Percentiles rank a stretch among this genome's conserved stretches.
Conservation (phyloP, 2,329 filamentous ascomycete genomes). For the Clarireedia homoeocarpa region DNA sequence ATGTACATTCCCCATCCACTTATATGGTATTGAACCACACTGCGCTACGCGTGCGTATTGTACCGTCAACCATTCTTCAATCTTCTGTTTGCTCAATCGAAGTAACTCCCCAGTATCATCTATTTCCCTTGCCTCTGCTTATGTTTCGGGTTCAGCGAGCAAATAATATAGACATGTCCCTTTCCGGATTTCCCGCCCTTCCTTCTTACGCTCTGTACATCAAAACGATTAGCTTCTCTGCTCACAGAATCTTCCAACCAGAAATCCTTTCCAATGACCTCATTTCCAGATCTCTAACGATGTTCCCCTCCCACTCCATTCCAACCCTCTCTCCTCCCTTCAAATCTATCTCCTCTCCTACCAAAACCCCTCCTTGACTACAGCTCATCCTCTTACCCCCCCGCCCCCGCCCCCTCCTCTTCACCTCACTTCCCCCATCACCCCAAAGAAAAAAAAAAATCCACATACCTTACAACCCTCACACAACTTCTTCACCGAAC, state of each 20-base stretch:
- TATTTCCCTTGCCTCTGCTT: conserved; percentile 72
- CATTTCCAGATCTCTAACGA: neutral
- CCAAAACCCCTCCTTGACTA: neutral
- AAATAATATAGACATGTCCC: conserved; percentile 78
- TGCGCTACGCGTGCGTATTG: no score
- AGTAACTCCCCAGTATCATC: neutral
- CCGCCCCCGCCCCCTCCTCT: neutral
- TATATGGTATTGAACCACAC: no score
- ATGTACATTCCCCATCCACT: no score
- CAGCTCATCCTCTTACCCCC: neutral
- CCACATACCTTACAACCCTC: conserved; percentile 84
- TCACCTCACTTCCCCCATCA: neutral
- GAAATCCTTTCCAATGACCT: no score
- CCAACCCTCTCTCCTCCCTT: neutral
- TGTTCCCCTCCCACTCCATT: neutral
- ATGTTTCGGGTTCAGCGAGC: conserved; percentile 91
- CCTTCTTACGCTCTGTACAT: conserved; percentile 64
- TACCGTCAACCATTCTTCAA: neutral
- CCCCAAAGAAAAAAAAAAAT: conserved; percentile 14
- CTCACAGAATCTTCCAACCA: neutral
- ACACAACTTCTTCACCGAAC: conserved; percentile 92
- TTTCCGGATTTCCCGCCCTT: conserved; percentile 65
- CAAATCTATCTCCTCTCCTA: neutral
- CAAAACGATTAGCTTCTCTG: neutral
- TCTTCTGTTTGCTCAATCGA: neutral